Percentiles rank a stretch among this genome's conserved stretches.
phyloP scores from a whole-genome alignment of 345 rosid genomes.

The Atalantia buxifolia region DNA sequence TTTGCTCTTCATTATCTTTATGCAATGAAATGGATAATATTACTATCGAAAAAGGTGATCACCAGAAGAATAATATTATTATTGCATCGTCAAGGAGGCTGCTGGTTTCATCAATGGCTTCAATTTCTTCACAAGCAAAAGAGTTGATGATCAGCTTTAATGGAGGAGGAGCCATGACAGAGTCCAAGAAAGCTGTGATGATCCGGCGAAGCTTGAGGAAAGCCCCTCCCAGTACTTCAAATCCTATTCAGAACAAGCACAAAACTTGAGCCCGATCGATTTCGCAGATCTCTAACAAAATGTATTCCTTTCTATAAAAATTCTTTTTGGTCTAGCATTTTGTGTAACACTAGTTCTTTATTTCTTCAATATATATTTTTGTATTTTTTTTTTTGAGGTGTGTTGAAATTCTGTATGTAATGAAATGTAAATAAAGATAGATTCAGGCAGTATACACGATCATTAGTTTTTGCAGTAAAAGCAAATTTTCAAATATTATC shows the following conservation, averaged over 20 bases:
- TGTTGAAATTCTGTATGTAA: not conserved
- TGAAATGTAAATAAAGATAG: constrained; percentile 2
- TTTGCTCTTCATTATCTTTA: constrained; percentile 20
- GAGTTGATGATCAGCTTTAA: not conserved
- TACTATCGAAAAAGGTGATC: not conserved
- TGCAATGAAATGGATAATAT: constrained; percentile 5
- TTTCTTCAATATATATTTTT: not conserved
- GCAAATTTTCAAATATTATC: no score
- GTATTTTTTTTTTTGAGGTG: not conserved
- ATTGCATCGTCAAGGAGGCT: constrained; percentile 19
- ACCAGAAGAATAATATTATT: not conserved
- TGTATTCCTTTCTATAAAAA: no score
- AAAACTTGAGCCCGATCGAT: not conserved
- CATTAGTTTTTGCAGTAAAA: not conserved
- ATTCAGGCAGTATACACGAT: not conserved
- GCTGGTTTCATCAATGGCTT: constrained; percentile 9
- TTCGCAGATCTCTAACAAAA: not conserved
- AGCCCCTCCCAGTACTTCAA: constrained; percentile 48
- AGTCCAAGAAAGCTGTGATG: constrained; percentile 47
- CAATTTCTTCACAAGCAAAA: constrained; percentile 7
- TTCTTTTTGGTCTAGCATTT: not conserved
- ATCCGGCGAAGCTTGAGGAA: constrained; percentile 42
- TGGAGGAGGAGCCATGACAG: constrained; percentile 16
- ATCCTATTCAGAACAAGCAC: constrained; percentile 53
- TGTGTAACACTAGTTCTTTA: not conserved